These are phyloP conservation scores for Penicillium rolfsii DNA, from an alignment of 2,329 filamentous ascomycete species.

Conservation along the genomic window DNA sequence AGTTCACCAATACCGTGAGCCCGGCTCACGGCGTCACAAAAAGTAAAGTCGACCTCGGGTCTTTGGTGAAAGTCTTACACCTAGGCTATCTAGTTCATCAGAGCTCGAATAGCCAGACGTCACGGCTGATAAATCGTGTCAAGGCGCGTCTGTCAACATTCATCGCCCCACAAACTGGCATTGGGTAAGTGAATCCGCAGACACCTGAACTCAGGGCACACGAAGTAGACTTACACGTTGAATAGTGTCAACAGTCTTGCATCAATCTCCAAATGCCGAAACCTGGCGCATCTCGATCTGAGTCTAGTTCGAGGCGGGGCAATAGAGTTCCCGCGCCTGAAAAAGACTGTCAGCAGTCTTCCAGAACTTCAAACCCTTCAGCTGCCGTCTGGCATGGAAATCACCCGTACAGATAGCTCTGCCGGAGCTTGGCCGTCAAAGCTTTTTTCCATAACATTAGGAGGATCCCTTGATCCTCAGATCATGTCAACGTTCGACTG, in stretches of 20 bases:
- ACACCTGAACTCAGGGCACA: not conserved
- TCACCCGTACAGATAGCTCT: constrained; percentile 2
- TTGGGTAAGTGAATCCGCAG: constrained; percentile 48
- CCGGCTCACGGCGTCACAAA: constrained; percentile 50
- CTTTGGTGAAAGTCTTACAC: constrained; percentile 57
- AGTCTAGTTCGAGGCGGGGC: not conserved
- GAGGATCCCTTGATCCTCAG: constrained; percentile 6
- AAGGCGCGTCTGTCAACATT: constrained; percentile 59
- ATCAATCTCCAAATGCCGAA: constrained; percentile 4
- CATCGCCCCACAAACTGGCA: constrained; percentile 60
- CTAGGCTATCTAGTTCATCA: constrained; percentile 62
- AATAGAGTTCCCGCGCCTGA: not conserved
- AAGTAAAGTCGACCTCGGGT: constrained; percentile 50
- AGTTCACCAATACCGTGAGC: constrained; percentile 59
- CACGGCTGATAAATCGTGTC: constrained; percentile 58
- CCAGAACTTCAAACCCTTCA: not conserved
- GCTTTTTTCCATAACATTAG: constrained; percentile 7
- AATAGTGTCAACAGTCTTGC: constrained; percentile 7
- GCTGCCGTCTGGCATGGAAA: not conserved
- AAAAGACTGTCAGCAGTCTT: constrained; percentile 2
- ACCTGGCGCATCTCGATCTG: constrained; percentile 1
- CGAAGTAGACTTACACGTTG: not conserved
- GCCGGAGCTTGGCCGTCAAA: constrained; percentile 13
- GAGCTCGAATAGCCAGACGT: constrained; percentile 60
- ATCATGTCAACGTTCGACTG: constrained; percentile 15